A percentile compares a stretch with the other conserved stretches of the same genome.
Conservation (phyloP, 2,329 filamentous ascomycete species). For the Ophioceras dolichostomum region DNA sequence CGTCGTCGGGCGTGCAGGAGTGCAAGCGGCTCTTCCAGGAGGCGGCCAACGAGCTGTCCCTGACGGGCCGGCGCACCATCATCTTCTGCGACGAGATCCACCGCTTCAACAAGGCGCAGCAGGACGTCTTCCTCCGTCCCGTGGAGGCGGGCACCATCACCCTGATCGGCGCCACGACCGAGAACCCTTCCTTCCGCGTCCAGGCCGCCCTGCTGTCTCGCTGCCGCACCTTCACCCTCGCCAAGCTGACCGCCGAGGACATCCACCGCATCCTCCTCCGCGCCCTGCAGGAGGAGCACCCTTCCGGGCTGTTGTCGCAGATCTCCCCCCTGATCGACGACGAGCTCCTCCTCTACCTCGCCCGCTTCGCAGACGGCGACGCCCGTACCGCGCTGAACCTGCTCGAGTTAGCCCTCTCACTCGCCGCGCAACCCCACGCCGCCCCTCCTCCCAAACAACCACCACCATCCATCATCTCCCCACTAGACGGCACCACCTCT, state of each 20-base stretch:
- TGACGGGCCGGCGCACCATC: slow-evolving; percentile 86
- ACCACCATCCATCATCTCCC: too few species aligned
- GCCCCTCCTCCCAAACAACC: too few species aligned
- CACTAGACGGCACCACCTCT: neutral
- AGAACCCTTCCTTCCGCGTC: slow-evolving; percentile 93
- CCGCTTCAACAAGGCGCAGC: slow-evolving; percentile 80
- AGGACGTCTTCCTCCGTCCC: slow-evolving; percentile 87
- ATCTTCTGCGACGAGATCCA: slow-evolving; percentile 98
- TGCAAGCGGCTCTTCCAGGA: slow-evolving; percentile 88
- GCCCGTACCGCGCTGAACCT: slow-evolving; percentile 88
- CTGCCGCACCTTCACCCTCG: slow-evolving; percentile 80
- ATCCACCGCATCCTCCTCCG: slow-evolving; percentile 62
- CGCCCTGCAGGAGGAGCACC: slow-evolving; percentile 53
- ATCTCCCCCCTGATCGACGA: slow-evolving; percentile 54
- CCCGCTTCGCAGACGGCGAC: slow-evolving; percentile 82
- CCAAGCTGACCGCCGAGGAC: slow-evolving; percentile 60
- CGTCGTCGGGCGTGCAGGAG: slow-evolving; percentile 74
- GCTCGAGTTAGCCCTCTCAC: slow-evolving; percentile 74
- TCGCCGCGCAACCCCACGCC: slow-evolving; percentile 30
- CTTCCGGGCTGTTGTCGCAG: neutral
- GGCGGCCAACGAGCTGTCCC: slow-evolving; percentile 62
- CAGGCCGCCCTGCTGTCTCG: slow-evolving; percentile 77
- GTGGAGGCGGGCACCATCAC: slow-evolving; percentile 87
- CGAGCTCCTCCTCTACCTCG: slow-evolving; percentile 68
- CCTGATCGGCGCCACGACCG: slow-evolving; percentile 88